A percentile compares a stretch with the other conserved stretches of the same genome.
Conservation (phyloP, 2,329 filamentous ascomycete genomes). For the Diaporthe velutina region DNA sequence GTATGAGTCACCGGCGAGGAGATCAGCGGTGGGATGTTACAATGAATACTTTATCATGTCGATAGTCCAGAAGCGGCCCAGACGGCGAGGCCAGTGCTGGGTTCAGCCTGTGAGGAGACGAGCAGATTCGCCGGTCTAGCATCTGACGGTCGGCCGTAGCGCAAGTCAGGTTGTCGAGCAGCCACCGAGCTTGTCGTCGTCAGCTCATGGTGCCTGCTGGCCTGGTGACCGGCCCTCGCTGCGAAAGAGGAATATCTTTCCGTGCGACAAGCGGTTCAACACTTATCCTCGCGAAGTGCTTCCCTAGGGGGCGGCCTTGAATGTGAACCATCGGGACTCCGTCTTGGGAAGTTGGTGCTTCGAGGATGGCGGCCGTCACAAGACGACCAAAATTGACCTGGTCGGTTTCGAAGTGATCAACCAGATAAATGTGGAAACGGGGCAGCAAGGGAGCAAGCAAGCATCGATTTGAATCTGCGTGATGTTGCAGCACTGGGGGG, state of each 20-base stretch:
- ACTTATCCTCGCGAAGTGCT: background rate
- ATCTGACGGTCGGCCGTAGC: background rate
- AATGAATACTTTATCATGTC: background rate
- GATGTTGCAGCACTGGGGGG: background rate
- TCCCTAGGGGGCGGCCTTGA: background rate
- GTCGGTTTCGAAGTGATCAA: too few relatives aligned
- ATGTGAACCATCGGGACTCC: background rate
- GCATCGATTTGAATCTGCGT: constrained; percentile 9
- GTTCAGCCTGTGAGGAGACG: constrained; percentile 17
- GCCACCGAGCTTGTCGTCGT: constrained; percentile 17
- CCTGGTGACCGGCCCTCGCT: background rate
- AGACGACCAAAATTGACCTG: background rate
- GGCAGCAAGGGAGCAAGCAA: background rate
- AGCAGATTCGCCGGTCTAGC: constrained; percentile 10
- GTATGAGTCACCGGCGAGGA: constrained; percentile 25
- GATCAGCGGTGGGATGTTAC: constrained; percentile 22
- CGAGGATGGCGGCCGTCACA: background rate
- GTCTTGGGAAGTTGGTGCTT: background rate
- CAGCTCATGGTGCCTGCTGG: constrained; percentile 14
- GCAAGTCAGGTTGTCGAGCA: background rate
- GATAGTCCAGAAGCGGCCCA: background rate
- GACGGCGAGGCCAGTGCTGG: constrained; percentile 1
- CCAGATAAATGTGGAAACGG: background rate
- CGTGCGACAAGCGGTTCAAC: background rate
- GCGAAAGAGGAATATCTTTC: background rate